Conservation (phyloP, 192 early-diverging fungal genomes). For the Backusella luteola region DNA sequence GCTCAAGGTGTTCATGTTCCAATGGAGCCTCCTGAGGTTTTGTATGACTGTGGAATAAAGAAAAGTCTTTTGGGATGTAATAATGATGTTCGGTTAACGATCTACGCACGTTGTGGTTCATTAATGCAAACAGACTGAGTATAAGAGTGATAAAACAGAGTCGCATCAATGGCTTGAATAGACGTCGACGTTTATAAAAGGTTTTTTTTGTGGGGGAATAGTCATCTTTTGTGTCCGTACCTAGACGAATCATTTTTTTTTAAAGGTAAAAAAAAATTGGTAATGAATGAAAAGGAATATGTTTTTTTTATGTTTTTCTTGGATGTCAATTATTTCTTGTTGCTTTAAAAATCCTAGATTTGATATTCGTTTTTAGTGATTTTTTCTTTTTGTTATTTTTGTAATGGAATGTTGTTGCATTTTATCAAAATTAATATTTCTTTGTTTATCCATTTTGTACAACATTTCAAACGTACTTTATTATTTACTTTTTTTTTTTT, state of each 20-base stretch:
- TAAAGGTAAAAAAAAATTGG: not conserved
- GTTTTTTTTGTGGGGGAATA: not conserved
- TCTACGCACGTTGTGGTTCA: not conserved
- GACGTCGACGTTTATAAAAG: not conserved
- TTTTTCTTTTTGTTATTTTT: not conserved
- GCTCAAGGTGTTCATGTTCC: not conserved
- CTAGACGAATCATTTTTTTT: slow-evolving; percentile 1
- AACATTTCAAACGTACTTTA: slow-evolving; percentile 3
- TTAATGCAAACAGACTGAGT: not conserved
- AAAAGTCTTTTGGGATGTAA: not conserved
- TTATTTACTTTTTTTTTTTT: slow-evolving; percentile 3
- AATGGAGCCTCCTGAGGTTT: not conserved
- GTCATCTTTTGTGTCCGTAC: not conserved
- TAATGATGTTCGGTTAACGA: not conserved
- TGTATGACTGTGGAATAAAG: not conserved
- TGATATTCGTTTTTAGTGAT: not conserved
- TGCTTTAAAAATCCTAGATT: not conserved
- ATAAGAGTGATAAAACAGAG: not conserved
- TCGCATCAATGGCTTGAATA: not conserved
- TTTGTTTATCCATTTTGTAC: slow-evolving; percentile 7
- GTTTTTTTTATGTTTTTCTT: not conserved
- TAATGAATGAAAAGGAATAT: not conserved
- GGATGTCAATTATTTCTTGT: not conserved
- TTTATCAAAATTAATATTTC: not conserved
- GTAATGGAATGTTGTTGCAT: not conserved